Percentiles rank a stretch among this genome's conserved stretches.
Conservation (phyloP, 768 basidiomycete species). For the Coprinopsis marcescibilis region DNA sequence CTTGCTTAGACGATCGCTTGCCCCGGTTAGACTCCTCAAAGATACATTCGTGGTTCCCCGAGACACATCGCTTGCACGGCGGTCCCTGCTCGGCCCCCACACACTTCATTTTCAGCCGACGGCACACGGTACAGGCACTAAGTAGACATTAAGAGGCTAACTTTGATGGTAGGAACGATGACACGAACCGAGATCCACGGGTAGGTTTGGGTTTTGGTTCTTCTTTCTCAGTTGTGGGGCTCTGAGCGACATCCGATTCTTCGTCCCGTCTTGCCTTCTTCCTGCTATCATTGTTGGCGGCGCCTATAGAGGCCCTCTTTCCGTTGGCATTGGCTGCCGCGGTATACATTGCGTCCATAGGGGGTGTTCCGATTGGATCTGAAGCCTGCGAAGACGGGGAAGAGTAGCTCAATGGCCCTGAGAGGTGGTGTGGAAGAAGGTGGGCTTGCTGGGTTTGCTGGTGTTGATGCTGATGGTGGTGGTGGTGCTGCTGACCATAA, state of each 20-base stretch:
- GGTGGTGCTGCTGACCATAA: conserved; percentile 40
- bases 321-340: conserved; percentile 50
- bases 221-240: conserved; percentile 53
- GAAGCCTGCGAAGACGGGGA: conserved; percentile 80
- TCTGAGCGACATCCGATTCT: conserved; percentile 42
- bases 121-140: conserved; percentile 89
- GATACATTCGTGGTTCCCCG: conserved; percentile 83
- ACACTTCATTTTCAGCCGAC: conserved; percentile 91
- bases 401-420: conserved; percentile 55
- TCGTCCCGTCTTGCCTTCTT: conserved; percentile 65
- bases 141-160: conserved; percentile 13
- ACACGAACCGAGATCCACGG: conserved; percentile 70
- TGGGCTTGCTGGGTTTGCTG: conserved; percentile 37
- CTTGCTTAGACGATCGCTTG: conserved; percentile 79
- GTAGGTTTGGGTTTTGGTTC: conserved; percentile 78
- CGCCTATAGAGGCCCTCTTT: conserved; percentile 55
- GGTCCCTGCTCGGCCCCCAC: conserved; percentile 87
- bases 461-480: conserved; percentile 49
- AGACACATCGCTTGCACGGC: conserved; percentile 81
- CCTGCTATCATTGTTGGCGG: conserved; percentile 33
- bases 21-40: conserved; percentile 98
- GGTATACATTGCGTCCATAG: conserved; percentile 51
- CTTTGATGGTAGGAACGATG: neutral
- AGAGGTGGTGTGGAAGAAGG: conserved; percentile 48
- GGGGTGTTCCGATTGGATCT: conserved; percentile 69